phyloP scores from a whole-genome alignment of 805 yeast species.

The Candida broadrunensis region DNA sequence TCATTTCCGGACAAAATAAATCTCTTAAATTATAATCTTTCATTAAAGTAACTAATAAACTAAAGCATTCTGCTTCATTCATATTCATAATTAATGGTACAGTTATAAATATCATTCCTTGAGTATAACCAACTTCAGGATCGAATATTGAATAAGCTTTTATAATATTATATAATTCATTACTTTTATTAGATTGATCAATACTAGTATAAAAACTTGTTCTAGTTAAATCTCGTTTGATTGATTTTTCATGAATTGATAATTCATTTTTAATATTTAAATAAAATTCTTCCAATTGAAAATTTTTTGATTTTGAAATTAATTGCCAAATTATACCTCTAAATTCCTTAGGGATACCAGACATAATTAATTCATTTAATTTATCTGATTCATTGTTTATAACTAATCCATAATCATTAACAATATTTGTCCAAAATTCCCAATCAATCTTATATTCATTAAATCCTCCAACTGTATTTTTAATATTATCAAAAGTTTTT shows the following conservation, averaged over 20 bases:
- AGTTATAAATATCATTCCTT: constrained; percentile 93
- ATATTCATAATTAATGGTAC: constrained; percentile 82
- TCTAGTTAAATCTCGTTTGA: constrained; percentile 77
- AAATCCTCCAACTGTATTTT: constrained; percentile 44
- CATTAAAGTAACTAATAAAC: constrained; percentile 79
- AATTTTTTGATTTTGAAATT: constrained; percentile 73
- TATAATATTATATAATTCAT: constrained; percentile 68
- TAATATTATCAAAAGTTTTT: constrained; percentile 46
- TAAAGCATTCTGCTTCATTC: constrained; percentile 82
- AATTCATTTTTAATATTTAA: constrained; percentile 44
- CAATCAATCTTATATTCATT: constrained; percentile 54
- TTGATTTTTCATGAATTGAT: constrained; percentile 69
- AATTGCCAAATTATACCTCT: constrained; percentile 94
- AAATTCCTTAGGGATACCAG: constrained; percentile 81
- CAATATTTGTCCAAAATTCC: constrained; percentile 86
- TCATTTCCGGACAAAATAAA: constrained; percentile 85
- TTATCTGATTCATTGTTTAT: constrained; percentile 60
- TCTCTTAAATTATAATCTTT: constrained; percentile 76
- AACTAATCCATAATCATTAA: constrained; percentile 68
- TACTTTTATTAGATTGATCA: constrained; percentile 53
- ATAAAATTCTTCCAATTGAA: constrained; percentile 59
- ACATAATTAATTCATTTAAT: constrained; percentile 58
- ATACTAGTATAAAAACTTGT: constrained; percentile 73
- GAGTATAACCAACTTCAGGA: constrained; percentile 94
- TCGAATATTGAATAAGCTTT: constrained; percentile 84